Evolutionary conservation across 2,329 filamentous ascomycete genomes (phyloP).

Genomic region (Cordyceps cicadae): DNA sequence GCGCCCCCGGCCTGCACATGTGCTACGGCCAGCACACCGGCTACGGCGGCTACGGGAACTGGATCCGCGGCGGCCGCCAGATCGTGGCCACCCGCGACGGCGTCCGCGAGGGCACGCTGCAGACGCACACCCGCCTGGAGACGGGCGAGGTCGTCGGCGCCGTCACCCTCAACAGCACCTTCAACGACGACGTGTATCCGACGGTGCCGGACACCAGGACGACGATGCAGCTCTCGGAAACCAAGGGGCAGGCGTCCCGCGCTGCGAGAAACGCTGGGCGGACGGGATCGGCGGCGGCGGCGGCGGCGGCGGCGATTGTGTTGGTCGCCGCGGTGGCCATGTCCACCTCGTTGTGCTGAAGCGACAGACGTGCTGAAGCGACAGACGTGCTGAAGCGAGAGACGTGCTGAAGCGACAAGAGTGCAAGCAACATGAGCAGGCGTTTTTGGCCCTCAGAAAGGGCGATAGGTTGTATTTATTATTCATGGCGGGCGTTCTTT

Average conservation of each 20-base stretch:
- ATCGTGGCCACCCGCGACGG: conserved; percentile 21
- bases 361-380: not conserved
- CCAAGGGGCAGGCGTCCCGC: not conserved
- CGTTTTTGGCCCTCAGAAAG: too few relatives aligned
- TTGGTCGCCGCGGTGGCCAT: not conserved
- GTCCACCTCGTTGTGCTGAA: not conserved
- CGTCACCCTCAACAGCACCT: conserved; percentile 47
- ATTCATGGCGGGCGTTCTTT: too few relatives aligned
- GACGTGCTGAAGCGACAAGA: too few relatives aligned
- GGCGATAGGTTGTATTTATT: too few relatives aligned
- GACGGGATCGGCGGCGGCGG: not conserved
- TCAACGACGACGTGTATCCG: conserved; percentile 43
- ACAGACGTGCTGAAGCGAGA: not conserved
- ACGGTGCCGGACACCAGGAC: conserved; percentile 23
- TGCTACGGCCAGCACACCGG: conserved; percentile 54
- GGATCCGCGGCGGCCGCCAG: conserved; percentile 44
- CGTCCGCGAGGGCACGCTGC: conserved; percentile 32
- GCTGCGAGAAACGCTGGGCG: not conserved
- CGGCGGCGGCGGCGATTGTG: not conserved
- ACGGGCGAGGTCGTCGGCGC: conserved; percentile 37
- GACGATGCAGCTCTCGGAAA: not conserved
- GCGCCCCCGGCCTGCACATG: conserved; percentile 23
- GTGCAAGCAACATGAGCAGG: too few relatives aligned
- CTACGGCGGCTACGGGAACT: conserved; percentile 56
- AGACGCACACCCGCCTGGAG: conserved; percentile 52